Conservation (phyloP, 495 filamentous ascomycete species). For the Astrothelium macrocarpum region DNA sequence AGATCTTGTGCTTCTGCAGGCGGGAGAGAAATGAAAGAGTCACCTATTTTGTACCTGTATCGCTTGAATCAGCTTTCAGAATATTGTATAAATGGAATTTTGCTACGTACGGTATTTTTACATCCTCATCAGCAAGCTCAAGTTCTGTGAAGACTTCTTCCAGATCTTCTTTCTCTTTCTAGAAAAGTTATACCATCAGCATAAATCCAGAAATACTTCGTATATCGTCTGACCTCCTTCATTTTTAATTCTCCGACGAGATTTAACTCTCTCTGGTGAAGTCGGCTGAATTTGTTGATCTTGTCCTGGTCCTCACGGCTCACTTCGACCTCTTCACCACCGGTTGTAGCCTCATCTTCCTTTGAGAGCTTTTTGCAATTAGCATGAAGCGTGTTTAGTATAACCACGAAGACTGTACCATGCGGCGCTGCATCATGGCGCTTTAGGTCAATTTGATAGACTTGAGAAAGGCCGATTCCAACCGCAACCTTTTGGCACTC, state of each 20-base stretch:
- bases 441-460: not conserved
- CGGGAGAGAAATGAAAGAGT: conserved; percentile 83
- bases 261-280: conserved; percentile 73
- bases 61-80: conserved; percentile 8
- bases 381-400: not conserved
- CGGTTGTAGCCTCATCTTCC: conserved; percentile 71
- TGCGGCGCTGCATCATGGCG: conserved; percentile 33
- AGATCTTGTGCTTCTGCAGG: conserved; percentile 76
- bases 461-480: not conserved
- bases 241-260: conserved; percentile 72
- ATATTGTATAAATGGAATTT: not conserved
- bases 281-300: conserved; percentile 93
- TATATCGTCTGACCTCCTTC: conserved; percentile 59
- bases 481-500: too few relatives aligned
- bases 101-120: conserved; percentile 66
- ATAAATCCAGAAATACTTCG: conserved; percentile 5
- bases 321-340: conserved; percentile 75
- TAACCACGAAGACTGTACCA: conserved; percentile 22
- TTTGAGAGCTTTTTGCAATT: conserved; percentile 61
- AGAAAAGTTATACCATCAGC: conserved; percentile 6
- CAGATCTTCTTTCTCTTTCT: conserved; percentile 98
- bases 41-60: conserved; percentile 86
- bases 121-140: conserved; percentile 92
- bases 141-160: conserved; percentile 86
- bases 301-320: conserved; percentile 95